Base-by-base conservation (phyloP, 73 alveolate genomes). In the Durusdinium trenchii region DNA sequence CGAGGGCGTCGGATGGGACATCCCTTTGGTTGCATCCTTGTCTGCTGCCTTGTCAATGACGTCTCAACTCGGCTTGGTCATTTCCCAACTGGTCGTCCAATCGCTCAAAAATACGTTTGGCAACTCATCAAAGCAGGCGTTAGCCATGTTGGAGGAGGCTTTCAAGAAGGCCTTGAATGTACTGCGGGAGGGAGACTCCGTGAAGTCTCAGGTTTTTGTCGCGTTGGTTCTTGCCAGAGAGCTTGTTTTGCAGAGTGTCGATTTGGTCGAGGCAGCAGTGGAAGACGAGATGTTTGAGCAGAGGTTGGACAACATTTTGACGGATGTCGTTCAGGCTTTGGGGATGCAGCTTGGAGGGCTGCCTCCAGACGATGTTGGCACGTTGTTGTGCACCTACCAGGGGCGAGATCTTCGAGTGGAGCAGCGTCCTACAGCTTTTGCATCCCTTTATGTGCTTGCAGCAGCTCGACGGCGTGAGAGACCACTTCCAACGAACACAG, bases 11-110 rank as follows among this genome's bases (percentile, higher is more conserved):
- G 94, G 94, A 3, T 84, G 94, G 94, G 94, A 84, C 40, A 20
- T 32, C n/a, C 94, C 94, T 50, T 84, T 84, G 40, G 51, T 84
- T 18, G 75, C 94, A 1, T 51, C 38, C 64, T 84, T 84, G 94
- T 73, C 76, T 9, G 94, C 48, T 51, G 94, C 94, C 76, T 35
- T 84, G 73, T 84, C 94, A 18, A n/a, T 52, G 73, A 84, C 94
- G 36, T 28, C 94, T 18, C 94, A 84, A 40, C 75, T 84, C 30
- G 51, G 76, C 94, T 32, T 35, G 6, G 36, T 84, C 40, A 16
- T 84, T 35, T 84, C 94, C 6, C 16, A 16, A 23, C n/a, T 84
- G 50, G 94, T 50, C 23, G 26, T 26, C 10, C 73, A 84, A 5
- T 46, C 94, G 14, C 5, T 36, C 32, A 84, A 84, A 20, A 7